Percentiles rank a stretch among this genome's conserved stretches.
phyloP scores from a whole-genome alignment of 2,329 filamentous ascomycete genomes.

The Calonectria pseudoreteaudii region DNA sequence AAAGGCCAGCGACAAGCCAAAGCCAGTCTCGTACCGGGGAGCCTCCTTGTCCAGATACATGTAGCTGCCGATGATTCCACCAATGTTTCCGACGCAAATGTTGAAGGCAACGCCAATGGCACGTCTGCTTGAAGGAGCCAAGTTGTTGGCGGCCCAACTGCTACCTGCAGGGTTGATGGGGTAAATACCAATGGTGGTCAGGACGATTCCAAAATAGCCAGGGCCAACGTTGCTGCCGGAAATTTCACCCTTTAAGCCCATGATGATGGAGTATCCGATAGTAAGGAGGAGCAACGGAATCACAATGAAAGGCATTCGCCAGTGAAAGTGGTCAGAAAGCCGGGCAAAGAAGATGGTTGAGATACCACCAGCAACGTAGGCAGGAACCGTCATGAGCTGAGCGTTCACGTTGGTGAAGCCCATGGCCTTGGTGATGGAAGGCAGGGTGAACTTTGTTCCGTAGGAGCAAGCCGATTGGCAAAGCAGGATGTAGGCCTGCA shows the following conservation, averaged over 20 bases:
- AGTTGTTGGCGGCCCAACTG: constrained; percentile 5
- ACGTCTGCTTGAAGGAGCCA: not conserved
- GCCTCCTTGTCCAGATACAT: constrained; percentile 13
- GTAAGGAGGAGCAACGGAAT: constrained; percentile 69
- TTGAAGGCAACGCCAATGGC: constrained; percentile 7
- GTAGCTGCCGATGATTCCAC: constrained; percentile 5
- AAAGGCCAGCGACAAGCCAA: constrained; percentile 44
- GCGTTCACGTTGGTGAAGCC: constrained; percentile 50
- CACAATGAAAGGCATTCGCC: constrained; percentile 76
- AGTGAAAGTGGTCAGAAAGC: constrained; percentile 72
- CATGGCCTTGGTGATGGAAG: constrained; percentile 53
- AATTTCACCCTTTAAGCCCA: constrained; percentile 68
- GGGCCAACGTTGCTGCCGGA: constrained; percentile 56
- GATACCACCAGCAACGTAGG: constrained; percentile 70
- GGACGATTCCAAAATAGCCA: constrained; percentile 75
- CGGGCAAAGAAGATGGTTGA: constrained; percentile 72
- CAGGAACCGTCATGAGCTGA: constrained; percentile 63
- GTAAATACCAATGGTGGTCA: constrained; percentile 47
- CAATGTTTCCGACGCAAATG: not conserved
- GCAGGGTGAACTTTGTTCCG: constrained; percentile 45
- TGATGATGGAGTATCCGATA: constrained; percentile 66
- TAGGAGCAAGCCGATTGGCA: constrained; percentile 36
- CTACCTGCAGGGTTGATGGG: not conserved
- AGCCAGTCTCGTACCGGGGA: not conserved
- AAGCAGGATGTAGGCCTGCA: constrained; percentile 40